Base-by-base conservation (phyloP, 1,284 basidiomycete species). In the Veloporphyrellus conicus region DNA sequence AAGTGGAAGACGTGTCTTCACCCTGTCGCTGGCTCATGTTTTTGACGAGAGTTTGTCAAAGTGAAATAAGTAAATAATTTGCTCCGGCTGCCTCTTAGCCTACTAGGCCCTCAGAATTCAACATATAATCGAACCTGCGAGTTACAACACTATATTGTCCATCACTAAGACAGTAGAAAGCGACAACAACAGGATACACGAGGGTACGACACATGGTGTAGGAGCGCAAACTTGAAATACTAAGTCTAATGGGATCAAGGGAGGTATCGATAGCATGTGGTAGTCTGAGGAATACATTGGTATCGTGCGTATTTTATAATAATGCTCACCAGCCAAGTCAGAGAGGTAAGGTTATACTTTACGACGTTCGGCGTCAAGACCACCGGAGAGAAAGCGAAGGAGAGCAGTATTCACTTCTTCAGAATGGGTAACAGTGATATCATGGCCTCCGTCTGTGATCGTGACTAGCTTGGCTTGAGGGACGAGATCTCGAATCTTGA, bases 401-500 rank as follows among this genome's bases (percentile, higher is more conserved):
- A 78, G 61, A 8, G 62, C 70, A 6, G 60, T 48, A 27, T 61
- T 66, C 44, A 82, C 74, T 43, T 72, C 59, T 5, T 70, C 62
- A 1, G 77, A 64, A 58, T 84, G 79, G 41, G 75, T 82, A 27
- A 81, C 58, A 0, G 79, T 81, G 45, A 88, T 56, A 59, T 87
- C 83, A 56, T 88, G 85, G 7, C 74, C 72, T 1, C 75, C 85
- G 29, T 74, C 79, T 16, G 77, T 69, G 34, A 88, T 69, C 3
- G 75, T 80, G 23, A 84, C 68, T 12, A 87, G 65, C 45, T 73
- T 69, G 7, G 81, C 70, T 20, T 68, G 61, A 15, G 82, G 79
- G 8, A 87, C 67, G 22, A 82, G 71, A 4, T 61, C 58, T 40
- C 75, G 69, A 33, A 87, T 82, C 48, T 71, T 68, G 16, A 69